Conservation (phyloP, 495 filamentous ascomycete genomes). For the Aspergillus leporis region DNA sequence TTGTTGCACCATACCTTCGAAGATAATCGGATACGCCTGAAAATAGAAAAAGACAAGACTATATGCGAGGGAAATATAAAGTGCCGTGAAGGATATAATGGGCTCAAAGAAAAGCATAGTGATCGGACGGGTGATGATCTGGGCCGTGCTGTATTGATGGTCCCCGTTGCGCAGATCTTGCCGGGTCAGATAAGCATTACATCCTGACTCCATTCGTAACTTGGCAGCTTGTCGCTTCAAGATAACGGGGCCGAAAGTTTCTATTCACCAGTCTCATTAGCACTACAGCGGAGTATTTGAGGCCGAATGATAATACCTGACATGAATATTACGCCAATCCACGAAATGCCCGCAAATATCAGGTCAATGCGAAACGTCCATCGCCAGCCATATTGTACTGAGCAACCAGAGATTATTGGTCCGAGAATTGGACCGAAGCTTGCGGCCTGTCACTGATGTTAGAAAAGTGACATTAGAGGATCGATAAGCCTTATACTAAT, state of each 20-base stretch:
- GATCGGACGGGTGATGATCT: slow-evolving; percentile 52
- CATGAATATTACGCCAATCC: slow-evolving; percentile 45
- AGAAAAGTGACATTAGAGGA: neutral
- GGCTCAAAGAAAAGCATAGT: slow-evolving; percentile 55
- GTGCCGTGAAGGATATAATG: slow-evolving; percentile 63
- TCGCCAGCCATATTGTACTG: slow-evolving; percentile 59
- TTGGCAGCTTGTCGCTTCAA: slow-evolving; percentile 63
- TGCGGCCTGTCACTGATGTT: slow-evolving; percentile 46
- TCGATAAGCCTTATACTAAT: neutral
- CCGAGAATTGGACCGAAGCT: slow-evolving; percentile 67
- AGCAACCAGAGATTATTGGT: slow-evolving; percentile 67
- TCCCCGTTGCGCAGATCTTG: slow-evolving; percentile 42
- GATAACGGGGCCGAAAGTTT: slow-evolving; percentile 73
- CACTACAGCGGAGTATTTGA: slow-evolving; percentile 3
- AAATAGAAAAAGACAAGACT: slow-evolving; percentile 75
- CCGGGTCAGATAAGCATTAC: slow-evolving; percentile 36
- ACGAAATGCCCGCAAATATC: slow-evolving; percentile 53
- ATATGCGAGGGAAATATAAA: slow-evolving; percentile 70
- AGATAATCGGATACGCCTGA: slow-evolving; percentile 66
- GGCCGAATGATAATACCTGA: slow-evolving; percentile 38
- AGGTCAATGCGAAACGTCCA: slow-evolving; percentile 66
- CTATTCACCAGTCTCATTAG: slow-evolving; percentile 8
- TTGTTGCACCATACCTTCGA: slow-evolving; percentile 33
- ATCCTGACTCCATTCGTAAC: slow-evolving; percentile 59
- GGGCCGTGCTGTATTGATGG: slow-evolving; percentile 37